Evolutionary conservation across 2,329 filamentous ascomycete species (phyloP).

Genomic region (Akanthomyces dipterigenus): DNA sequence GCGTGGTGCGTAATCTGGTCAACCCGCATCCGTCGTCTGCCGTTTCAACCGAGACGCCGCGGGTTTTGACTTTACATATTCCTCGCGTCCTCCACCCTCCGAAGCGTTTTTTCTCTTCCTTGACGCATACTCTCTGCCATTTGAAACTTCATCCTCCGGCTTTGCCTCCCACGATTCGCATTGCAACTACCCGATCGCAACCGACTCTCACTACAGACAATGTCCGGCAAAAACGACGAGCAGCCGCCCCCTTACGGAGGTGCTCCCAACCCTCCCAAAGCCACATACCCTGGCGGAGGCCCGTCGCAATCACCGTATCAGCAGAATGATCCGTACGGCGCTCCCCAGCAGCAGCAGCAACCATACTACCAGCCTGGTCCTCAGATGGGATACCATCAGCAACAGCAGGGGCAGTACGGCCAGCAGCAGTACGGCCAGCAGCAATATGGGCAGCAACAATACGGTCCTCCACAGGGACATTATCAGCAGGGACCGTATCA

Average conservation of each 20-base stretch:
- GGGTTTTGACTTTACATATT: constrained; percentile 6
- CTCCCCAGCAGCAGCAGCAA: constrained; percentile 22
- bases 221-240: constrained; percentile 41
- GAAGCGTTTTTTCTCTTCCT: not conserved
- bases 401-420: constrained; percentile 23
- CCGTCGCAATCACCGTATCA: constrained; percentile 27
- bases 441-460: constrained; percentile 24
- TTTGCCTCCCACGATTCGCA: not conserved
- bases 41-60: constrained; percentile 1
- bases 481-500: constrained; percentile 8
- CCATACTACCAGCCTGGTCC: constrained; percentile 34
- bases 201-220: constrained; percentile 17
- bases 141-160: not conserved
- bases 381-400: constrained; percentile 39
- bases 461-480: not conserved
- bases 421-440: constrained; percentile 37
- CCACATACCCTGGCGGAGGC: constrained; percentile 37
- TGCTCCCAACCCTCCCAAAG: constrained; percentile 32
- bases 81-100: not conserved
- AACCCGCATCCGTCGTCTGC: constrained; percentile 5
- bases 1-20: constrained; percentile 6
- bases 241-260: constrained; percentile 44
- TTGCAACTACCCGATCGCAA: not conserved
- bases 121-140: not conserved
- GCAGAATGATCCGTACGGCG: constrained; percentile 23